A percentile compares a stretch with the other conserved stretches of the same genome.
These are phyloP conservation scores for Fusarium protoensiforme DNA, from an alignment of 2,329 filamentous ascomycete genomes.

Conservation along the genomic window DNA sequence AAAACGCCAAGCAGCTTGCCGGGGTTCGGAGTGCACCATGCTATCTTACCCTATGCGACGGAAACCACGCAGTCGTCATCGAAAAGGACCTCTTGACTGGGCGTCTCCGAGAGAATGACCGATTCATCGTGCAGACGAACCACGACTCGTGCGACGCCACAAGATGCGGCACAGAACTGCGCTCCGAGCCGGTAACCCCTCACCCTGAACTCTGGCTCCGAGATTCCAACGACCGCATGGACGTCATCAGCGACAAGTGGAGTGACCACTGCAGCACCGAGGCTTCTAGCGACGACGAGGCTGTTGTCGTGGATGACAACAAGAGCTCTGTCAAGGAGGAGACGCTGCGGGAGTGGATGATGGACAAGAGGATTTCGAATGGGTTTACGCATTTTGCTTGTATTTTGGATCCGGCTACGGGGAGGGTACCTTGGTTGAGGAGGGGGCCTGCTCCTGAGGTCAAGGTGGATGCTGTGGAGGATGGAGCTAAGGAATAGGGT, in stretches of 20 bases:
- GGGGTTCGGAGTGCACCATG: slow-evolving; percentile 1
- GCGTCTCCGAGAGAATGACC: slow-evolving; percentile 53
- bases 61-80: slow-evolving; percentile 9
- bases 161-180: background rate
- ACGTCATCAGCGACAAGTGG: slow-evolving; percentile 14
- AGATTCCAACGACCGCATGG: slow-evolving; percentile 17
- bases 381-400: slow-evolving; percentile 68
- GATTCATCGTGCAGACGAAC: slow-evolving; percentile 68
- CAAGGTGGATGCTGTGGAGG: background rate
- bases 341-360: slow-evolving; percentile 59
- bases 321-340: slow-evolving; percentile 38
- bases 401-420: slow-evolving; percentile 65
- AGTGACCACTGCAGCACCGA: background rate
- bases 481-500: background rate
- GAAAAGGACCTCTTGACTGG: slow-evolving; percentile 44
- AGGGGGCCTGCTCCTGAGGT: slow-evolving; percentile 5
- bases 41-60: slow-evolving; percentile 16
- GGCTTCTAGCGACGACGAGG: background rate
- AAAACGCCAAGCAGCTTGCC: background rate
- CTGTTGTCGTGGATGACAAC: background rate
- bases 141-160: slow-evolving; percentile 54
- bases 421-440: slow-evolving; percentile 53
- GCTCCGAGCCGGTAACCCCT: background rate
- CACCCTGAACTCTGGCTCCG: slow-evolving; percentile 17
- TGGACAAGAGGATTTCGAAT: slow-evolving; percentile 64